Evolutionary conservation across 495 filamentous ascomycete genomes (phyloP).

Genomic region (Penicillium coprophilum): DNA sequence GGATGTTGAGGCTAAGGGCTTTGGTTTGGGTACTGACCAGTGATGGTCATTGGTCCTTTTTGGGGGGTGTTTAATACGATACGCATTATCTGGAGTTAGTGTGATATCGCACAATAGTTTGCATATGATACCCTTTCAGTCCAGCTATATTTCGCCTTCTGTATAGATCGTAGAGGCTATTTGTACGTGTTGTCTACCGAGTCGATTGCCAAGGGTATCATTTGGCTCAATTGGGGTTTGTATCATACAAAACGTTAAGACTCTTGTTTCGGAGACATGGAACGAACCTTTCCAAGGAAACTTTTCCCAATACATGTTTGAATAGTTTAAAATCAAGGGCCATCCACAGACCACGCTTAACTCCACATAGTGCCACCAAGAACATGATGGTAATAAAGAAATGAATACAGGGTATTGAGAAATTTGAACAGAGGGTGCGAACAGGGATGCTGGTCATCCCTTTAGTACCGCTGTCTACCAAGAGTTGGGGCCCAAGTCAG

Average conservation of each 20-base stretch:
- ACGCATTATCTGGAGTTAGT: slow-evolving; percentile 19
- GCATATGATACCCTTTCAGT: slow-evolving; percentile 34
- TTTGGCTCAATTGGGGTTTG: slow-evolving; percentile 2
- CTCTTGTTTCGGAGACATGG: slow-evolving; percentile 1
- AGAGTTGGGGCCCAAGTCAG: slow-evolving; percentile 90
- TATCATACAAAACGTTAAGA: slow-evolving; percentile 6
- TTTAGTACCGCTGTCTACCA: slow-evolving; percentile 65
- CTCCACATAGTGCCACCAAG: slow-evolving; percentile 32
- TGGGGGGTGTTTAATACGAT: not conserved
- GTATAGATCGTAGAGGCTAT: not conserved
- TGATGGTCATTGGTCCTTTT: slow-evolving; percentile 15
- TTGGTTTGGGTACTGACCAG: slow-evolving; percentile 53
- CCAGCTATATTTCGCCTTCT: not conserved
- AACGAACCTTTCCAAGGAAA: slow-evolving; percentile 7
- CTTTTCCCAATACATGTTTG: slow-evolving; percentile 1
- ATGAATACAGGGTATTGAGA: slow-evolving; percentile 25
- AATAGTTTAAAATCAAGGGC: slow-evolving; percentile 3
- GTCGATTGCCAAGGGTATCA: not conserved
- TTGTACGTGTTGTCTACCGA: not conserved
- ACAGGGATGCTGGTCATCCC: not conserved
- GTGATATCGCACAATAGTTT: slow-evolving; percentile 13
- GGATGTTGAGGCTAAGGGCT: slow-evolving; percentile 77
- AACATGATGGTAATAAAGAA: slow-evolving; percentile 14
- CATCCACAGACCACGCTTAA: slow-evolving; percentile 29
- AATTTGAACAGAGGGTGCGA: slow-evolving; percentile 14